Evolutionary conservation across 768 basidiomycete genomes (phyloP).

Genomic region (Gloeophyllum trabeum): DNA sequence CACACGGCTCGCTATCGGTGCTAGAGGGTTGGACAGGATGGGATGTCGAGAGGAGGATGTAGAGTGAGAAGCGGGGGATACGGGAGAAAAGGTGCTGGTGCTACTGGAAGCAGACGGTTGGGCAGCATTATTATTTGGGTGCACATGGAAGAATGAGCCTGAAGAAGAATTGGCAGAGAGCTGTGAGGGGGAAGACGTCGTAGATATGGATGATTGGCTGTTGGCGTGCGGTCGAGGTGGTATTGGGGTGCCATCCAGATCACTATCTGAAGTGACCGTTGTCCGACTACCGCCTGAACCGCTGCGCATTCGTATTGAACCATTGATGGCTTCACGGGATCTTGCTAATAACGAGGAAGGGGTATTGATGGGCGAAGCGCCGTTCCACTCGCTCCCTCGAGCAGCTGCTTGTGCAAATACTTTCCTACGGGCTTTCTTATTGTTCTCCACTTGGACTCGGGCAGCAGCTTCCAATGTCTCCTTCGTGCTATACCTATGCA

Average conservation of each 20-base stretch:
- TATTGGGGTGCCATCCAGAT: slow-evolving; percentile 34
- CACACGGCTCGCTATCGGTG: slow-evolving; percentile 73
- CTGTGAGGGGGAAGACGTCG: slow-evolving; percentile 26
- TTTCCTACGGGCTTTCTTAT: slow-evolving; percentile 62
- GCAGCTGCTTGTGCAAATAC: slow-evolving; percentile 67
- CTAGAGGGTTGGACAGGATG: slow-evolving; percentile 39
- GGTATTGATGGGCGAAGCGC: slow-evolving; percentile 25
- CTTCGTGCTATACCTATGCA: slow-evolving; percentile 52
- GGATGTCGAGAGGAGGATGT: slow-evolving; percentile 17
- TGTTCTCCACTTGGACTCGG: slow-evolving; percentile 65
- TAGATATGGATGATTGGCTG: slow-evolving; percentile 34
- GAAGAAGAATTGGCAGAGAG: slow-evolving; percentile 24
- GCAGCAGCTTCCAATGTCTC: slow-evolving; percentile 78
- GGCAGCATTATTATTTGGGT: slow-evolving; percentile 11
- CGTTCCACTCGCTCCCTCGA: slow-evolving; percentile 51
- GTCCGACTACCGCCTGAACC: slow-evolving; percentile 76
- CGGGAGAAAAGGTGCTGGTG: slow-evolving; percentile 24
- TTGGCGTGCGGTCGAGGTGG: slow-evolving; percentile 23
- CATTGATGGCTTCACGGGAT: slow-evolving; percentile 26
- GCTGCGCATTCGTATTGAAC: slow-evolving; percentile 54
- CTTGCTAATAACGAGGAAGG: slow-evolving; percentile 37
- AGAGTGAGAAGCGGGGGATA: slow-evolving; percentile 25
- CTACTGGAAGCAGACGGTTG: slow-evolving; percentile 18
- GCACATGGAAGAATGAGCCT: slow-evolving; percentile 3
- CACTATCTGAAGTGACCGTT: slow-evolving; percentile 66